Evolutionary conservation across 2,329 filamentous ascomycete genomes (phyloP).

Genomic region (Phyllachora maydis): DNA sequence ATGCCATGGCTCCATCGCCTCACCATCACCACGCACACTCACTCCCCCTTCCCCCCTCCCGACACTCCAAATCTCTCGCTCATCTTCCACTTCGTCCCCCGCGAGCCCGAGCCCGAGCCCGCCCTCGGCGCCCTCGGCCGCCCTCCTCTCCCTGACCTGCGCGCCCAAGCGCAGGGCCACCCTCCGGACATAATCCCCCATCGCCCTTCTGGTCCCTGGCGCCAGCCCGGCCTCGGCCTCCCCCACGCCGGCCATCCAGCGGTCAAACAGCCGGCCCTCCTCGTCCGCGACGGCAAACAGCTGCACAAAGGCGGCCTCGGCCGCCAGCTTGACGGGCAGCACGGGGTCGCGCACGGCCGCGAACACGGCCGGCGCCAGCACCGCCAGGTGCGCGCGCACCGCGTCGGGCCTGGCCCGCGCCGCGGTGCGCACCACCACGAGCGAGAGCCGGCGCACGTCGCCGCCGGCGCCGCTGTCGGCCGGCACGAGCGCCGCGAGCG

Average conservation of each 20-base stretch:
- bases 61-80: slow-evolving; percentile 89
- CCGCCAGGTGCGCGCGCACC: slow-evolving; percentile 58
- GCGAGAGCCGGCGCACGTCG: slow-evolving; percentile 67
- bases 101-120: slow-evolving; percentile 70
- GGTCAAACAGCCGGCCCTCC: slow-evolving; percentile 72
- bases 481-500: slow-evolving; percentile 52
- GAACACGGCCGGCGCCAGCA: slow-evolving; percentile 73
- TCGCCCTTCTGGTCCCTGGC: slow-evolving; percentile 61
- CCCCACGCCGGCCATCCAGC: slow-evolving; percentile 64
- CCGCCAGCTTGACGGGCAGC: slow-evolving; percentile 87
- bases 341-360: slow-evolving; percentile 75
- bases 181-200: slow-evolving; percentile 94
- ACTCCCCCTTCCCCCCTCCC: slow-evolving; percentile 66
- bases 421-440: slow-evolving; percentile 77
- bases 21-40: no score
- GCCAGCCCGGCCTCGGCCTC: slow-evolving; percentile 46
- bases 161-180: slow-evolving; percentile 68
- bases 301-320: slow-evolving; percentile 82
- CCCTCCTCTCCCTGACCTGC: slow-evolving; percentile 73
- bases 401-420: slow-evolving; percentile 62
- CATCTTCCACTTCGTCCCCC: slow-evolving; percentile 84
- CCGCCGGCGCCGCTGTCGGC: slow-evolving; percentile 59
- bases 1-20: background rate
- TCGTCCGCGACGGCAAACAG: slow-evolving; percentile 81
- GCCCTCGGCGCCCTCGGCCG: slow-evolving; percentile 77